These are phyloP conservation scores for Saccharomycopsis schoenii DNA, from an alignment of 805 yeast genomes.

Conservation along the genomic window DNA sequence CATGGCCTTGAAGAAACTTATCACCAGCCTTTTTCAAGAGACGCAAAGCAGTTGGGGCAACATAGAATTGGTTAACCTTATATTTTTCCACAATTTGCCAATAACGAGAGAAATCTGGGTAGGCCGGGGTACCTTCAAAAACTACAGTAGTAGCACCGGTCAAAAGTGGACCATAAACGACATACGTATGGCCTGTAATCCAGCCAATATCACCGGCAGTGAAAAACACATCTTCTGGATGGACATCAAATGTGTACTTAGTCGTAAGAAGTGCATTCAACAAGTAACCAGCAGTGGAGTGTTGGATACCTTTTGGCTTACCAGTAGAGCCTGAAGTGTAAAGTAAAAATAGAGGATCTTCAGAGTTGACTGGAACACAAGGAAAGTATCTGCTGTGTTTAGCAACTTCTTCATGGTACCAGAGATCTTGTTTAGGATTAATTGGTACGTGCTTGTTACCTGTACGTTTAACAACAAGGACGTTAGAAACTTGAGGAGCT, in stretches of 20 bases:
- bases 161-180: conserved; percentile 68
- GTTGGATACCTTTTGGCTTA: conserved; percentile 80
- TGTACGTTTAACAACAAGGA: conserved; percentile 66
- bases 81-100: conserved; percentile 69
- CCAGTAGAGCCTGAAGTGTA: conserved; percentile 88
- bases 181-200: conserved; percentile 85
- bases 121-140: conserved; percentile 83
- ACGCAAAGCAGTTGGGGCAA: conserved; percentile 79
- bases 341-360: conserved; percentile 70
- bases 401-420: conserved; percentile 64
- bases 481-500: conserved; percentile 59
- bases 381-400: conserved; percentile 62
- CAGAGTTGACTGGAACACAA: conserved; percentile 68
- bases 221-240: conserved; percentile 63
- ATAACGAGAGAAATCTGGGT: conserved; percentile 70
- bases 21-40: conserved; percentile 69
- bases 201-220: conserved; percentile 90
- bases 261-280: conserved; percentile 66
- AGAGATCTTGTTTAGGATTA: conserved; percentile 52
- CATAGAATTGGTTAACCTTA: conserved; percentile 69
- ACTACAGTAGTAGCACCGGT: conserved; percentile 73
- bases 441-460: conserved; percentile 45
- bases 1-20: conserved; percentile 47
- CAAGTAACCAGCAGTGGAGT: conserved; percentile 71
- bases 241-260: conserved; percentile 68